These are phyloP conservation scores for Quercus gilva DNA, from an alignment of 306 rosid genomes.

Conservation along the genomic window DNA sequence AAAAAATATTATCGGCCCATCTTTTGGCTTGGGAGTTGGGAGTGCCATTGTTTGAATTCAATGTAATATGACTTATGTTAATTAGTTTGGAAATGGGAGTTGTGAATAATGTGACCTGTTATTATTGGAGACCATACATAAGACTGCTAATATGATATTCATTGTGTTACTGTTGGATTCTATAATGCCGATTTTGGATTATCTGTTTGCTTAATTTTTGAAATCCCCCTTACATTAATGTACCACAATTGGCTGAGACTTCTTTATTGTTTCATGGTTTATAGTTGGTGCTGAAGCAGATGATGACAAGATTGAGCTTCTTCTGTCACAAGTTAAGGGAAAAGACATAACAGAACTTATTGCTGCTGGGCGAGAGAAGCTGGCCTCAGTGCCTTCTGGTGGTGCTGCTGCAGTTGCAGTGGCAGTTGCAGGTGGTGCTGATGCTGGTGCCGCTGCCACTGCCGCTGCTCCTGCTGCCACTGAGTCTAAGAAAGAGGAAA, in stretches of 20 bases:
- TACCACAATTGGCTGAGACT: background rate
- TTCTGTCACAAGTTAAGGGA: conserved; percentile 61
- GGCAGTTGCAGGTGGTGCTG: conserved; percentile 26
- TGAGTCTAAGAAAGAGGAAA: conserved; percentile 75
- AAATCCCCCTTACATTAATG: no score
- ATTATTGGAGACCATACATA: no score
- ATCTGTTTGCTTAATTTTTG: no score
- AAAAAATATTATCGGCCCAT: no score
- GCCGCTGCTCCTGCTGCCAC: conserved; percentile 59
- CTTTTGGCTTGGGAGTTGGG: no score
- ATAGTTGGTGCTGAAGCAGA: conserved; percentile 75
- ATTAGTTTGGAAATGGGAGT: no score
- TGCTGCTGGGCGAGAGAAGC: conserved; percentile 66
- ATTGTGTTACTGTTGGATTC: no score
- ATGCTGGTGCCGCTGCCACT: conserved; percentile 23
- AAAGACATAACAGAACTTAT: conserved; percentile 68
- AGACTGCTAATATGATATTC: no score
- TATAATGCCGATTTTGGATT: no score
- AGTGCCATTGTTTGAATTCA: no score
- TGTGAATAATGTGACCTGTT: no score
- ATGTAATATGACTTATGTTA: no score
- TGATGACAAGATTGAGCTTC: conserved; percentile 42
- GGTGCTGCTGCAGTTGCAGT: conserved; percentile 49
- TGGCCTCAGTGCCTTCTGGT: conserved; percentile 75
- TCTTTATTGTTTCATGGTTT: background rate